Evolutionary conservation across 164 flowering plant genomes (phyloP), one percentile per base, ranked within the genome.

Genomic region (Vitis rupestris): DNA sequence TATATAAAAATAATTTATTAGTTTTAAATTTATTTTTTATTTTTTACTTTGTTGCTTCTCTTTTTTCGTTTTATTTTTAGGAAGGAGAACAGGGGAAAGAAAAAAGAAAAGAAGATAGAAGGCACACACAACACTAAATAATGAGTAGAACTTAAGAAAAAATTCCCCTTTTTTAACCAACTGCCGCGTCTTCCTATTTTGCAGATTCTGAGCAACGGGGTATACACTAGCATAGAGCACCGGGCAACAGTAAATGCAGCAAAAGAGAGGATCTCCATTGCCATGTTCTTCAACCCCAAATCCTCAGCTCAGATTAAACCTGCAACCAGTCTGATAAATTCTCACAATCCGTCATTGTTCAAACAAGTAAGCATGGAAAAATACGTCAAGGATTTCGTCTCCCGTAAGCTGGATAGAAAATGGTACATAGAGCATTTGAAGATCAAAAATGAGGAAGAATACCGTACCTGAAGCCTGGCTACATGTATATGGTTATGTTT

Each of bases 171-270:
- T 19, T 19, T 19, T 19, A 19, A 19, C 23, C 23, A 19, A 19
- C 23, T 19, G 23, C 23, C 44, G 7, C 15, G 31, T 27, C 9
- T 8, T 13, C 1, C 37, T 8, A 10, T 67, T 57, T 58, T 53
- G 29, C 64, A 83, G 87, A 81, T 83, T 10, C 8, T 79, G 44
- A 83, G 76, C 69, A 83, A 83, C 44, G 87, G 87, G 15, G 37
- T 62, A 2, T 83, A 83, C 54, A 68, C 23, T 1, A 83, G 85
- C 74, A 47, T 74, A 8, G 83, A 81, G 74, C 87, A 83, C 58
- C 53, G 83, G 13, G 85, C 68, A 14, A 66, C 69, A 3, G 76
- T 70, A 19, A 83, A 83, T 50, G 57, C 79, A 0, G 50, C 0
- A 30, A 71, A 73, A 50, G 87, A 84, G 67, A 72, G 87, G 71